A percentile compares a stretch with the other conserved stretches of the same genome.
These are phyloP conservation scores for Yamadazyma takamatsuzukensis DNA, from an alignment of 805 yeast genomes.

Conservation along the genomic window DNA sequence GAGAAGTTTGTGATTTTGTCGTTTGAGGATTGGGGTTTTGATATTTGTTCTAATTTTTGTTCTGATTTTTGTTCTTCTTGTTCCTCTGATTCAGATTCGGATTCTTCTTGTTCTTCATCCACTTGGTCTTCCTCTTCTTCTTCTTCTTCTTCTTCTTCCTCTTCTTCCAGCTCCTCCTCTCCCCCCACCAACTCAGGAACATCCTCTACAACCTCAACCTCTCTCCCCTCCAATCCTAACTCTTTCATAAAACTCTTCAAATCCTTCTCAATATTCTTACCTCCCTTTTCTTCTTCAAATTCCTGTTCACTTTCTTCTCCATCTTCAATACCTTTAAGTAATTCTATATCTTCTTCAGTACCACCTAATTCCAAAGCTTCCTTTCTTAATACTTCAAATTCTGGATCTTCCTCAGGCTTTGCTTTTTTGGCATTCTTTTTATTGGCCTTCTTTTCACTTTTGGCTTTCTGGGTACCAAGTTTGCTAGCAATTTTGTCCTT, in stretches of 20 bases:
- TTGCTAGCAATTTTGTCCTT: conserved; percentile 62
- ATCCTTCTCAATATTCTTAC: conserved; percentile 45
- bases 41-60: conserved; percentile 8
- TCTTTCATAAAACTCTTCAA: conserved; percentile 59
- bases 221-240: conserved; percentile 55
- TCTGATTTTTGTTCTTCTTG: conserved; percentile 12
- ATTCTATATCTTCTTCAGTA: conserved; percentile 70
- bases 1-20: conserved; percentile 37
- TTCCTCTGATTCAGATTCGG: conserved; percentile 16
- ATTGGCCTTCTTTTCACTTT: conserved; percentile 6
- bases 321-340: conserved; percentile 53
- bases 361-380: conserved; percentile 86
- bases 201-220: conserved; percentile 29
- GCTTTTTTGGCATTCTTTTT: conserved; percentile 15
- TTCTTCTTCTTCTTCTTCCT: conserved; percentile 26
- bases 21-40: conserved; percentile 10
- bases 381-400: conserved; percentile 46
- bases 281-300: conserved; percentile 38
- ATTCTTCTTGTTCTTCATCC: conserved; percentile 22
- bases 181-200: conserved; percentile 21
- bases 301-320: conserved; percentile 53
- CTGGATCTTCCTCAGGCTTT: conserved; percentile 8
- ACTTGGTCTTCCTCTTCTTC: conserved; percentile 22
- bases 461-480: conserved; percentile 20
- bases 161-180: conserved; percentile 36